phyloP scores from a whole-genome alignment of 257 asterid species.

The Agastache rugosa region DNA sequence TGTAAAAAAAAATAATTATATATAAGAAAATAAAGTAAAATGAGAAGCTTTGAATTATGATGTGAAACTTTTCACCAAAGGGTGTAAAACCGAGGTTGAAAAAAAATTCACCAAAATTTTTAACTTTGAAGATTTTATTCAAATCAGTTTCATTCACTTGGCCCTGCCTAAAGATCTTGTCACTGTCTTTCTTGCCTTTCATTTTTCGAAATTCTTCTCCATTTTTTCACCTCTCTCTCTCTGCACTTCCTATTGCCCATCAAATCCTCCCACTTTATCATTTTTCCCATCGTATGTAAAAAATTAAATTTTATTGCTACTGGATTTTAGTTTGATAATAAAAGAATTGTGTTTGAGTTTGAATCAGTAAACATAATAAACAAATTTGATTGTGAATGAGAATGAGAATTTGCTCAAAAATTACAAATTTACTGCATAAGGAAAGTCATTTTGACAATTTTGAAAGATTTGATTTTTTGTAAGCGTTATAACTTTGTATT shows the following conservation, averaged over 20 bases:
- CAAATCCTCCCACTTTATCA: conserved; percentile 23
- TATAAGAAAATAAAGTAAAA: background rate
- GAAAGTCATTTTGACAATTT: background rate
- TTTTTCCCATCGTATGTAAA: background rate
- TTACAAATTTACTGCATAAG: no score
- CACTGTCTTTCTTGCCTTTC: conserved; percentile 45
- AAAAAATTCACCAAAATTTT: conserved; percentile 35
- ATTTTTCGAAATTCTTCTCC: conserved; percentile 29
- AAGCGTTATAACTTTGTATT: no score
- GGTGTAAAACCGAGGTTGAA: conserved; percentile 46
- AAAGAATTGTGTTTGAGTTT: background rate
- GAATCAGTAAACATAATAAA: background rate
- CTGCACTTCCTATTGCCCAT: conserved; percentile 15
- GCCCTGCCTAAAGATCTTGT: conserved; percentile 39
- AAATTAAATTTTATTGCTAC: no score
- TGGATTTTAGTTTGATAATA: background rate
- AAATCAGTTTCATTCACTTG: conserved; percentile 39
- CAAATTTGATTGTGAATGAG: no score
- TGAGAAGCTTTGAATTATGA: conserved; percentile 39
- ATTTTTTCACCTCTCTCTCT: background rate
- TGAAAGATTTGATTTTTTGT: background rate
- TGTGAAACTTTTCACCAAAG: conserved; percentile 56
- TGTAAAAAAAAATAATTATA: background rate
- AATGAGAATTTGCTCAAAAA: no score
- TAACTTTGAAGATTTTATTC: conserved; percentile 32